Base-by-base conservation (phyloP, 2,329 filamentous ascomycete species). In the Botrytis sinoallii region DNA sequence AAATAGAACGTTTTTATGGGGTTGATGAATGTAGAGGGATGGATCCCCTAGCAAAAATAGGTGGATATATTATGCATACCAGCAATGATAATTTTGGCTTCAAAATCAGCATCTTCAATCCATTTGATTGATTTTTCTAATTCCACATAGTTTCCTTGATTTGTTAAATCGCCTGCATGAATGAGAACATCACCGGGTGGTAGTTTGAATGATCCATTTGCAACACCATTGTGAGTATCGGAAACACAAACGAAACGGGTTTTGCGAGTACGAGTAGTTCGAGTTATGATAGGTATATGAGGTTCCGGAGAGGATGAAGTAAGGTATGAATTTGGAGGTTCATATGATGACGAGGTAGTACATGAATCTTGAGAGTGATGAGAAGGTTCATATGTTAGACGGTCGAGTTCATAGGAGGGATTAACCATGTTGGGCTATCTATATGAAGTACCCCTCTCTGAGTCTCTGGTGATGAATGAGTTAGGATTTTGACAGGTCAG, bases 131-230 rank as follows among this genome's bases (percentile, higher is more conserved):
- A 86, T 78, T 87, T 90, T 68, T 87, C 85, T 29, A 94, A 83
- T 82, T 90, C 88, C 10, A 83, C 84, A 76, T 84, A 84, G 76
- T 84, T 90, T 25, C 92, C 92, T 79, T 92, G 89, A 80, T 93
- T 94, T 5, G 92, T 93, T 77, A 95, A 82, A 80, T 95, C 92
- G 10, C 92, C 92, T 1, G 92, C 92, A 79, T 94, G 92, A 68
- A 94, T 90, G 48, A 95, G 85, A 14, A 95, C 88, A 80, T 95
- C 91, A 59, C 92, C 92, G 35, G 86, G 86, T 0, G 92, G 92
- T 1, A 94, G 85, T 77, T 88, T 90, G 77, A 88, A 85, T 3
- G 85, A 85, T 77, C 84, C 81, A 69, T 79, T 76, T 20, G 85
- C 84, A n/a, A 82, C 81, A 52, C 83, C 86, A 80, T 93, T 93